These are phyloP conservation scores for Saccharomycopsis babjevae DNA, from an alignment of 805 yeast genomes.

Conservation along the genomic window DNA sequence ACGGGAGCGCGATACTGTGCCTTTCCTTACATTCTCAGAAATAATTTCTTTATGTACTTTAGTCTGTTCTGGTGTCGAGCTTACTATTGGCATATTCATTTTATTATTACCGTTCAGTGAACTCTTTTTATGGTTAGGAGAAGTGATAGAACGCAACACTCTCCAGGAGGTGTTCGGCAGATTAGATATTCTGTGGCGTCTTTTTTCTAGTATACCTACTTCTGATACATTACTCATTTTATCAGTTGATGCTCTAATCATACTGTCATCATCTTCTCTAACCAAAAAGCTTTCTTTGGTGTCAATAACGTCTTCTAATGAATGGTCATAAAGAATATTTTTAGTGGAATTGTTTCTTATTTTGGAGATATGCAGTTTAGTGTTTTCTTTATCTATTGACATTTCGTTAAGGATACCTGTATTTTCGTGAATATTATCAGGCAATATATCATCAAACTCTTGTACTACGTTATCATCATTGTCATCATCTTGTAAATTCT, in stretches of 20 bases:
- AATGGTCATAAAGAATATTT: not conserved
- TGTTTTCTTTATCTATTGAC: conserved; percentile 14
- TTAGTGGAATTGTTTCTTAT: not conserved
- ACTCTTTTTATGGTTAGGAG: conserved; percentile 23
- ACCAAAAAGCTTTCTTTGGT: conserved; percentile 9
- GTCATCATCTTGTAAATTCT: conserved; percentile 13
- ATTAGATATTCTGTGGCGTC: conserved; percentile 6
- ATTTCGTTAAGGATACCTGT: conserved; percentile 14
- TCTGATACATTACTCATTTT: not conserved
- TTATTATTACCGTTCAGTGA: not conserved
- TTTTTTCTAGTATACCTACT: conserved; percentile 4
- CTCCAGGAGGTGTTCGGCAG: conserved; percentile 17
- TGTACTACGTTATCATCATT: conserved; percentile 23
- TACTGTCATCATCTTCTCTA: conserved; percentile 10
- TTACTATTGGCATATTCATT: conserved; percentile 1
- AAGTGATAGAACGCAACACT: conserved; percentile 20
- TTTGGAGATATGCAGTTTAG: not conserved
- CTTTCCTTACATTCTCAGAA: not conserved
- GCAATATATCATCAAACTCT: conserved; percentile 19
- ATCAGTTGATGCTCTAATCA: not conserved
- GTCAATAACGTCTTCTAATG: conserved; percentile 2
- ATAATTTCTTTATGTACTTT: not conserved
- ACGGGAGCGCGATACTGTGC: not conserved
- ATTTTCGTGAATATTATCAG: conserved; percentile 15
- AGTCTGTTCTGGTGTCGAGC: conserved; percentile 1